Conservation (phyloP, 2,329 filamentous ascomycete species). For the Penicillium glabrum region DNA sequence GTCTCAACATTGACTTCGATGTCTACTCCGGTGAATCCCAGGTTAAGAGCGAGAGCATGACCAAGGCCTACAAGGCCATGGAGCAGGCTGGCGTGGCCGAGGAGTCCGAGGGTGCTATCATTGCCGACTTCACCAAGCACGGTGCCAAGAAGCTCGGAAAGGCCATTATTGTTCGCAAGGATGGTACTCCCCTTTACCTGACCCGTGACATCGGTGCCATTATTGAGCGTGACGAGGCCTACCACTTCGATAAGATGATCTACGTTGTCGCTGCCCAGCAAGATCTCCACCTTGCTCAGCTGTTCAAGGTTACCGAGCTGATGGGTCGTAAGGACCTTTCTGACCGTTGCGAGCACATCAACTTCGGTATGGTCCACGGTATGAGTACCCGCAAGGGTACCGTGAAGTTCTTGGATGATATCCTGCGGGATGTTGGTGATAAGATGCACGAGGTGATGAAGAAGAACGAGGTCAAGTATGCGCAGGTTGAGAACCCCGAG, state of each 20-base stretch:
- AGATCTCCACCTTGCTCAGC: constrained; percentile 63
- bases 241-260: constrained; percentile 67
- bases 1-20: constrained; percentile 65
- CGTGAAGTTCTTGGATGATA: constrained; percentile 72
- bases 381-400: constrained; percentile 68
- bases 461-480: constrained; percentile 86
- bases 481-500: constrained; percentile 80
- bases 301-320: constrained; percentile 64
- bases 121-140: constrained; percentile 70
- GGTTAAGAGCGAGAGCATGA: constrained; percentile 62
- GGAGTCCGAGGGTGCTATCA: constrained; percentile 64
- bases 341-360: constrained; percentile 61
- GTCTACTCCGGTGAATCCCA: constrained; percentile 70
- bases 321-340: constrained; percentile 63
- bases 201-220: constrained; percentile 69
- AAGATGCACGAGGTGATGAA: constrained; percentile 98
- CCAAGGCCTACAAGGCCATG: constrained; percentile 59
- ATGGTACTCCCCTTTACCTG: constrained; percentile 67
- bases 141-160: constrained; percentile 66
- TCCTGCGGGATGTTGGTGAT: constrained; percentile 76
- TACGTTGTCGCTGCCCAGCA: constrained; percentile 66
- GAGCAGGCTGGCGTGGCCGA: constrained; percentile 62
- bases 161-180: constrained; percentile 65
- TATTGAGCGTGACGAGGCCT: constrained; percentile 61
- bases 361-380: constrained; percentile 66